Conservation (phyloP, 176 grass and related monocot genomes). For the Bonia amplexicaulis region DNA sequence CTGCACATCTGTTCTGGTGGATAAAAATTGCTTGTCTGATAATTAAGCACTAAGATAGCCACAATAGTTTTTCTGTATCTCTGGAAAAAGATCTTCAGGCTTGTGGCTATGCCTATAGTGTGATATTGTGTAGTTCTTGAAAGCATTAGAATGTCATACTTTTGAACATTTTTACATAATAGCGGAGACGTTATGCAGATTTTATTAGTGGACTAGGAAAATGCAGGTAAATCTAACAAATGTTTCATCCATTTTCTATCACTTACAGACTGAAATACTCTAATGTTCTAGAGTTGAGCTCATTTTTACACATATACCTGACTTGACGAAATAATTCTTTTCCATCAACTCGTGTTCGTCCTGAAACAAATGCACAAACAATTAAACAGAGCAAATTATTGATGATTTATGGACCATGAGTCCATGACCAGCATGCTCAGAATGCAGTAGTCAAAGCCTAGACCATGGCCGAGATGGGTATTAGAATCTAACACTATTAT, state of each 20-base stretch:
- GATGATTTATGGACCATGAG: background rate
- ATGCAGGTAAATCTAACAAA: background rate
- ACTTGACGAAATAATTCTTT: constrained; percentile 98
- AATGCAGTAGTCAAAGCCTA: background rate
- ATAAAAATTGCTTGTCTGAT: background rate
- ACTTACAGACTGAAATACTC: background rate
- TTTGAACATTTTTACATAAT: background rate
- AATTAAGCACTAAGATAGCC: background rate
- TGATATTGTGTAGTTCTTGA: background rate
- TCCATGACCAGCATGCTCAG: background rate
- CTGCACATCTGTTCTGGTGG: background rate
- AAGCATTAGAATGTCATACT: background rate
- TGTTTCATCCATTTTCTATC: background rate
- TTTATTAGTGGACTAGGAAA: constrained; percentile 13
- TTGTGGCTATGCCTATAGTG: background rate
- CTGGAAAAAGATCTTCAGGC: background rate
- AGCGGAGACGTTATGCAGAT: background rate
- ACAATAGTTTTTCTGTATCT: background rate
- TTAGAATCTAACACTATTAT: background rate
- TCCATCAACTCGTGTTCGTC: constrained; percentile 80
- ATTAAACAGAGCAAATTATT: background rate
- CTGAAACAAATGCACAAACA: constrained; percentile 43
- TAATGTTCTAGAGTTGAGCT: background rate
- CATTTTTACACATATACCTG: constrained; percentile 47
- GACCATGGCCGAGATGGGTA: too few relatives aligned